Evolutionary conservation across 805 yeast genomes (phyloP), one percentile per base, ranked within the genome.

Genomic region (Candida orba): DNA sequence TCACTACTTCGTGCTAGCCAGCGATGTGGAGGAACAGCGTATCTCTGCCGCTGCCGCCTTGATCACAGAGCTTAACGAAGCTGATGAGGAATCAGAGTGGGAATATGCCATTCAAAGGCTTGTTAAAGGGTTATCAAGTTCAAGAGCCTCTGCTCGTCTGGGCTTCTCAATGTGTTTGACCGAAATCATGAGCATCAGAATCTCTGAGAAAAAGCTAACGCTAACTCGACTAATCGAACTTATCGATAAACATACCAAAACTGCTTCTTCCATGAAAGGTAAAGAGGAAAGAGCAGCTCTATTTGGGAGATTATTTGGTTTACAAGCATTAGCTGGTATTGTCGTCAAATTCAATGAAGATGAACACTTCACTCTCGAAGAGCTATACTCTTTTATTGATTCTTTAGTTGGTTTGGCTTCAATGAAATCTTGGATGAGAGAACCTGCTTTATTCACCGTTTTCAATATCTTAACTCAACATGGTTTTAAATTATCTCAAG

Each of bases 131-230:
- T 66, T 91, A 29, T 71, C 88, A 5, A 84, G 96, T 6, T 75
- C 89, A 14, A 76, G 93, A 55, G 95, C 84, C 22, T 73, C 88
- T 39, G 93, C 96, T 1, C 70, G 97, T 44, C 64, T 86, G 25
- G 98, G 98, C 5, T 91, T 83, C 57, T 85, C 96, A 3, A 76
- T 87, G 73, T 91, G 96, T 37, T 65, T 91, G 36, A 78, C 90
- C 0, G 97, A 91, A 60, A 64, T 83, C 1, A 40, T 70, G 52
- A 60, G 64, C 65, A 31, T 66, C 59, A 52, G 67, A 30, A 41
- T 62, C 18, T 48, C 57, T 37, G 72, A 43, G 37, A 53, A 48
- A 8, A 40, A 52, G 4, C 56, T 79, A 51, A 54, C 75, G 42
- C 46, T 72, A 37, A 52, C 66, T 30, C 51, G 67, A 48, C 58